phyloP scores from a whole-genome alignment of 2,329 filamentous ascomycete genomes.

The Colletotrichum australisinense region DNA sequence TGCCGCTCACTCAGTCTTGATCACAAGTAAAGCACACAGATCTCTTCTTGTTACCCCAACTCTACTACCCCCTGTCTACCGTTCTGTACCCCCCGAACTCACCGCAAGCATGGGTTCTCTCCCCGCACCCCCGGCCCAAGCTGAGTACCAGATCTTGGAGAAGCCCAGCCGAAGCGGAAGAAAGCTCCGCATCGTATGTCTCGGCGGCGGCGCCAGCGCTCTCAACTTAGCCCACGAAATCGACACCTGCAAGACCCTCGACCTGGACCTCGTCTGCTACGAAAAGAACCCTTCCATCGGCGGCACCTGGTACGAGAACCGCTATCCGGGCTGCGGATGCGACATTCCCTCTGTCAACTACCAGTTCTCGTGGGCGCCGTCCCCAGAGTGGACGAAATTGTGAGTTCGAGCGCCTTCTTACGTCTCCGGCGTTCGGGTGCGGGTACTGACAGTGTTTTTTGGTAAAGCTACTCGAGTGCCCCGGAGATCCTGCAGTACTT shows the following conservation, averaged over 20 bases:
- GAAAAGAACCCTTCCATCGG: slow-evolving; percentile 42
- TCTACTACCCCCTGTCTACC: not conserved
- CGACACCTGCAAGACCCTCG: slow-evolving; percentile 34
- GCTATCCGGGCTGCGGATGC: slow-evolving; percentile 40
- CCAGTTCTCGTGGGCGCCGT: slow-evolving; percentile 34
- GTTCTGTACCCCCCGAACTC: not conserved
- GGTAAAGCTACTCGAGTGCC: slow-evolving; percentile 34
- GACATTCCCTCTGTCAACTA: slow-evolving; percentile 41
- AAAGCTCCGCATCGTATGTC: slow-evolving; percentile 42
- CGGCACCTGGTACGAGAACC: slow-evolving; percentile 42
- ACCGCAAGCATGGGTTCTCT: slow-evolving; percentile 28
- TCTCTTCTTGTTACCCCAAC: not conserved
- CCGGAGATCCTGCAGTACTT: slow-evolving; percentile 41
- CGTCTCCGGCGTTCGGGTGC: no score
- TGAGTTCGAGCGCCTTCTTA: not conserved
- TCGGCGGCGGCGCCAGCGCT: slow-evolving; percentile 45
- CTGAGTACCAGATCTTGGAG: slow-evolving; percentile 39
- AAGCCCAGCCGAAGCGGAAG: slow-evolving; percentile 39
- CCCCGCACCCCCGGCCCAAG: slow-evolving; percentile 10
- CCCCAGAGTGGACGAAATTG: slow-evolving; percentile 23
- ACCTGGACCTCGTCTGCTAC: slow-evolving; percentile 41
- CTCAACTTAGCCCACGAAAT: slow-evolving; percentile 43
- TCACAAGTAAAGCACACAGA: not conserved
- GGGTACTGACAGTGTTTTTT: not conserved
- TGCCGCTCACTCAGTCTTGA: not conserved